phyloP scores from a whole-genome alignment of 1,284 basidiomycete genomes.

The Sporisorium sorghi region DNA sequence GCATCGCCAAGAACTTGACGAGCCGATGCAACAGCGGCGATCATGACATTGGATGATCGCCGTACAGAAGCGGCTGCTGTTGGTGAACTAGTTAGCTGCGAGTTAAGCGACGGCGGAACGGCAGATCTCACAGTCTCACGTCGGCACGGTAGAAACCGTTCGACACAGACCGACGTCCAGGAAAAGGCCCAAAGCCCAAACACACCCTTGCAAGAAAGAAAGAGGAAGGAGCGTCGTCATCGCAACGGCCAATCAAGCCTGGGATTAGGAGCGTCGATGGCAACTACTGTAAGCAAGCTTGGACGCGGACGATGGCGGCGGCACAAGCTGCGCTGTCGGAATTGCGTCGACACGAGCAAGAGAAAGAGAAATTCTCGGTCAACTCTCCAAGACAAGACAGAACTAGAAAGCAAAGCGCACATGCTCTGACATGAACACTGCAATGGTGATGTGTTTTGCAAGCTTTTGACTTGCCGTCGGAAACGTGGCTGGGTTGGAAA shows the following conservation, averaged over 20 bases:
- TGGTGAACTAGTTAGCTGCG: constrained; percentile 6
- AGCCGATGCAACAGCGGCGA: constrained; percentile 3
- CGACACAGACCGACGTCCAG: too few relatives aligned
- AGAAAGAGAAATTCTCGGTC: constrained; percentile 2
- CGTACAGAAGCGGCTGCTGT: neutral
- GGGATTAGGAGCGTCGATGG: neutral
- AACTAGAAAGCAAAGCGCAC: neutral
- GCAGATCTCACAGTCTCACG: constrained; percentile 1
- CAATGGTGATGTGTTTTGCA: too few relatives aligned
- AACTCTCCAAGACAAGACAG: neutral
- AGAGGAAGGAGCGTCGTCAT: too few relatives aligned
- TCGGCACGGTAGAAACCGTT: constrained; percentile 2
- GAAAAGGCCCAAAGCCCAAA: too few relatives aligned
- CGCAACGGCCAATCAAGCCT: neutral
- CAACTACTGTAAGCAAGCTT: too few relatives aligned
- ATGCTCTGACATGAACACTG: too few relatives aligned
- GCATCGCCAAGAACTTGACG: neutral
- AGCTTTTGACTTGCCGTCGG: too few relatives aligned
- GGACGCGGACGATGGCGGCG: neutral
- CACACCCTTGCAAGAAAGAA: too few relatives aligned
- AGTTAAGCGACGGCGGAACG: neutral
- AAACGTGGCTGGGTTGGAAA: too few relatives aligned
- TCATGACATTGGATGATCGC: constrained; percentile 1
- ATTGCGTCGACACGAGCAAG: constrained; percentile 20
- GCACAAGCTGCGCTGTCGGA: constrained; percentile 13